These are phyloP conservation scores for Saturnispora saitoi DNA, from an alignment of 805 yeast genomes.

Conservation along the genomic window DNA sequence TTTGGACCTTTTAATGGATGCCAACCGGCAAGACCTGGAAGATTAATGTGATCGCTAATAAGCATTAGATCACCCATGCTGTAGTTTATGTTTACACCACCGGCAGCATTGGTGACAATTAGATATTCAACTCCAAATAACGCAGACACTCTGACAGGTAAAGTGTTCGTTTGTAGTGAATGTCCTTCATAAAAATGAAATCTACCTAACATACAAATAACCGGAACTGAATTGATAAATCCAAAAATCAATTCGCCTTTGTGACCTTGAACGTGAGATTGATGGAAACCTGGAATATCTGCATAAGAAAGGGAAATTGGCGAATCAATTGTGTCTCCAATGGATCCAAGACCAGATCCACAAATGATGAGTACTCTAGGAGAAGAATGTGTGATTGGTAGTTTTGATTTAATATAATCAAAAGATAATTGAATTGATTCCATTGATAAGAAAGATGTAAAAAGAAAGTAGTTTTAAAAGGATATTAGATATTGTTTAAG, in stretches of 20 bases:
- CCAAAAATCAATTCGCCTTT: constrained; percentile 80
- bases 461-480: background rate
- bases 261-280: constrained; percentile 86
- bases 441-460: background rate
- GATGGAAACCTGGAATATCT: constrained; percentile 71
- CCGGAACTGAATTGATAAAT: constrained; percentile 61
- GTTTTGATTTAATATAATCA: background rate
- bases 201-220: constrained; percentile 90
- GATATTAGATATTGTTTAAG: background rate
- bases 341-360: constrained; percentile 92
- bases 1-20: constrained; percentile 89
- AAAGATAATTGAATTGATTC: background rate
- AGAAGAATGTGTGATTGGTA: constrained; percentile 7
- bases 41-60: constrained; percentile 77
- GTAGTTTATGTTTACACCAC: constrained; percentile 64
- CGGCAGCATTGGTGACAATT: constrained; percentile 94
- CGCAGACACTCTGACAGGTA: constrained; percentile 74
- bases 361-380: constrained; percentile 78
- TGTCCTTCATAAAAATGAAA: constrained; percentile 91
- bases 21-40: constrained; percentile 84
- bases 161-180: constrained; percentile 69
- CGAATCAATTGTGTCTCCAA: constrained; percentile 34
- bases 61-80: constrained; percentile 89
- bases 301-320: constrained; percentile 49
- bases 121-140: constrained; percentile 52